These are phyloP conservation scores for Detonula confervacea DNA, from an alignment of 352 stramenopile genomes.

Conservation along the genomic window DNA sequence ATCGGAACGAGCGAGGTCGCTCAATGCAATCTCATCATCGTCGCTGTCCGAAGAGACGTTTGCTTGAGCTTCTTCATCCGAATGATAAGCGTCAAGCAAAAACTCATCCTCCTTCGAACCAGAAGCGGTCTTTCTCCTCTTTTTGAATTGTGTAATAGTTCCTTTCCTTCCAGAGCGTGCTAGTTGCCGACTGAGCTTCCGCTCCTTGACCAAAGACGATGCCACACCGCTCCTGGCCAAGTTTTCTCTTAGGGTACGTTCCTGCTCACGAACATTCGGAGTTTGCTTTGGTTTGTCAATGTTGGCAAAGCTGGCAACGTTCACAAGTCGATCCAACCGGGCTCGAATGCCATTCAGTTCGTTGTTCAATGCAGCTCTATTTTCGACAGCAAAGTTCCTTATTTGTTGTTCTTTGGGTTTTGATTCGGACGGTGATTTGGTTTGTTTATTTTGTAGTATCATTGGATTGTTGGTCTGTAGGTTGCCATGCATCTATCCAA, in stretches of 20 bases:
- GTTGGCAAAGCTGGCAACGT: slow-evolving; percentile 15
- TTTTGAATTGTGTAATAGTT: slow-evolving; percentile 12
- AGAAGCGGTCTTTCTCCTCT: too few relatives aligned
- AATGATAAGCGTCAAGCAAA: slow-evolving; percentile 64
- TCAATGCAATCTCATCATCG: slow-evolving; percentile 21
- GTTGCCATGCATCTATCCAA: slow-evolving; percentile 78
- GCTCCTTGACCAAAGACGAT: slow-evolving; percentile 42
- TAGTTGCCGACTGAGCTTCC: slow-evolving; percentile 32
- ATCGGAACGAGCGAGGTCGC: slow-evolving; percentile 1
- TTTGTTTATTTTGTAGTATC: not conserved
- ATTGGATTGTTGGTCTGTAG: slow-evolving; percentile 17
- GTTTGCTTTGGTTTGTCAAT: too few relatives aligned
- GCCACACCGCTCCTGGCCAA: slow-evolving; percentile 53
- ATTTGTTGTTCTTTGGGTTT: slow-evolving; percentile 15
- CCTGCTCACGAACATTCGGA: slow-evolving; percentile 13
- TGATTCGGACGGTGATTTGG: not conserved
- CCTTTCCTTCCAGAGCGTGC: not conserved
- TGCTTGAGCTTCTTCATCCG: slow-evolving; percentile 43
- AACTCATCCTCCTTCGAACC: slow-evolving; percentile 59
- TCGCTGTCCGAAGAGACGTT: slow-evolving; percentile 14
- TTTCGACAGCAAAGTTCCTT: slow-evolving; percentile 35
- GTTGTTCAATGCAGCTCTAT: slow-evolving; percentile 42
- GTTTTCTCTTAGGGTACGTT: slow-evolving; percentile 63
- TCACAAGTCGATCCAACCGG: slow-evolving; percentile 38
- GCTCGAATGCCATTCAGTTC: slow-evolving; percentile 47